Evolutionary conservation across 2,329 filamentous ascomycete genomes (phyloP).

Genomic region (Colletotrichum sp.): DNA sequence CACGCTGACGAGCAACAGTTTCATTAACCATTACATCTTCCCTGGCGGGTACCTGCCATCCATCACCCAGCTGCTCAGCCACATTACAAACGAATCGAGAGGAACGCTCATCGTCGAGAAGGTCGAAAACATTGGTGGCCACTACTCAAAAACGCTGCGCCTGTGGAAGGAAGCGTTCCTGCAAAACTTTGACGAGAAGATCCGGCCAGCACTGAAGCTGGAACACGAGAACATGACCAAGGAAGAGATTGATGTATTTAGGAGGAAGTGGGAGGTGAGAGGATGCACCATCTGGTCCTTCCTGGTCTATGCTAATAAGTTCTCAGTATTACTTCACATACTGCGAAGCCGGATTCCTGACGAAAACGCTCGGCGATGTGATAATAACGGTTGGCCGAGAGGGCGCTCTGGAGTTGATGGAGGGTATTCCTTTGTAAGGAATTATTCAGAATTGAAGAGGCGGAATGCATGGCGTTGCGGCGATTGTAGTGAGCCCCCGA

Average conservation of each 20-base stretch:
- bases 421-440: constrained; percentile 67
- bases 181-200: constrained; percentile 62
- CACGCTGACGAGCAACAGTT: constrained; percentile 40
- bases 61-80: constrained; percentile 58
- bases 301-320: constrained; percentile 14
- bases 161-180: constrained; percentile 72
- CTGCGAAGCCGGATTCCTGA: constrained; percentile 74
- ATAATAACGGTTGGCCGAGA: constrained; percentile 74
- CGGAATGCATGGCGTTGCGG: neutral
- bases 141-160: constrained; percentile 72
- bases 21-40: constrained; percentile 80
- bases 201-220: constrained; percentile 61
- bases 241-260: constrained; percentile 69
- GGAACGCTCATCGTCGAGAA: constrained; percentile 69
- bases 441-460: neutral
- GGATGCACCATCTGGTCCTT: neutral
- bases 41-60: constrained; percentile 75
- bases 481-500: neutral
- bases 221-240: constrained; percentile 65
- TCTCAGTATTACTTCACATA: constrained; percentile 76
- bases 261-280: constrained; percentile 71
- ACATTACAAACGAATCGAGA: constrained; percentile 64
- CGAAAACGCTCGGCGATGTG: constrained; percentile 73
- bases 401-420: constrained; percentile 70
- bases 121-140: constrained; percentile 74